Conservation (phyloP, 805 yeast species). For the Scheffersomyces coipomensis region DNA sequence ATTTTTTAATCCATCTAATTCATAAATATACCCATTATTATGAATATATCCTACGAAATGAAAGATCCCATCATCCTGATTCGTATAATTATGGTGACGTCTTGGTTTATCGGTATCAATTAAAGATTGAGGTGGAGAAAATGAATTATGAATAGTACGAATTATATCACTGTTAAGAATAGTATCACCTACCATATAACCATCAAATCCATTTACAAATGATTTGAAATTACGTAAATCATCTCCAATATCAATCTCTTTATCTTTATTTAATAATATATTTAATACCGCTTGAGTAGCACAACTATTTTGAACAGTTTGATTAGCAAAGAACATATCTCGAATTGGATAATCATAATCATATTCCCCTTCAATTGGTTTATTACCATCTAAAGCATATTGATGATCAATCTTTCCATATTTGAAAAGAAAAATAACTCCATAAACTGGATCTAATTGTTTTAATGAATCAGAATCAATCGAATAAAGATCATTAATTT, state of each 20-base stretch:
- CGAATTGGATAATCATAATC: slow-evolving; percentile 29
- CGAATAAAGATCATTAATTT: slow-evolving; percentile 56
- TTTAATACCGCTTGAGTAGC: slow-evolving; percentile 73
- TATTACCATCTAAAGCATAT: slow-evolving; percentile 22
- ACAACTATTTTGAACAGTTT: slow-evolving; percentile 66
- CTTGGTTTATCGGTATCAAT: slow-evolving; percentile 38
- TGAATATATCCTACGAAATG: slow-evolving; percentile 60
- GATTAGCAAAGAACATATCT: slow-evolving; percentile 58
- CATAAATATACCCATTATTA: slow-evolving; percentile 47
- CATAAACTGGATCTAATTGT: slow-evolving; percentile 46
- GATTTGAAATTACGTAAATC: slow-evolving; percentile 46
- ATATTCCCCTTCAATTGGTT: slow-evolving; percentile 46
- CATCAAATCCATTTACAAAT: slow-evolving; percentile 54
- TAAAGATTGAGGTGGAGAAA: slow-evolving; percentile 53
- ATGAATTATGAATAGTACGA: slow-evolving; percentile 58
- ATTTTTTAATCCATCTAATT: slow-evolving; percentile 59
- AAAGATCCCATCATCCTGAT: slow-evolving; percentile 51
- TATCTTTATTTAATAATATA: slow-evolving; percentile 39
- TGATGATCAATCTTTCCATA: slow-evolving; percentile 44
- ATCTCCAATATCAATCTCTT: slow-evolving; percentile 44
- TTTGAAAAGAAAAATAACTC: slow-evolving; percentile 63
- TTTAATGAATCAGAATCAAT: slow-evolving; percentile 45
- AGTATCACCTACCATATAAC: slow-evolving; percentile 59
- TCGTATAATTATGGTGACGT: slow-evolving; percentile 17
- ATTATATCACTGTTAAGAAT: slow-evolving; percentile 58